Base-by-base conservation (phyloP, 768 basidiomycete genomes). In the Pisolithus sp. region DNA sequence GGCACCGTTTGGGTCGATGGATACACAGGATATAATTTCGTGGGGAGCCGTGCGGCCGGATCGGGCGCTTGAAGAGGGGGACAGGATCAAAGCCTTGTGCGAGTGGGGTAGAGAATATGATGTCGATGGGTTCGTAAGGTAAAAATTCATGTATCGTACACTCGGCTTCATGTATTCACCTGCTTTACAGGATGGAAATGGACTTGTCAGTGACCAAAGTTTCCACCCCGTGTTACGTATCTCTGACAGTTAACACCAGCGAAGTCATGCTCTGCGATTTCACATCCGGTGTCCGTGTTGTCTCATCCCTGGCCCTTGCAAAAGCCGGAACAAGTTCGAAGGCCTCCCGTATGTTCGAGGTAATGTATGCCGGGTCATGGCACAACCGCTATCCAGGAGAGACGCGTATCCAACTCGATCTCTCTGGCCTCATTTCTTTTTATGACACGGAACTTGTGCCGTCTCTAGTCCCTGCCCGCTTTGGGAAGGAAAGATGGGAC, bases 341-440 rank as follows among this genome's bases (percentile, higher is more conserved):
- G 13, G 34, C 34, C 13, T 34, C 34, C 12, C 2, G 42, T 13
- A 17, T 3, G 15, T 46, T 31, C 28, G 60, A 62, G 36, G 59
- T 62, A 15, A 46, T 73, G 37, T 63, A 70, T 50, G 59, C 75
- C 9, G 71, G 74, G 6, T 59, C 60, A 24, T 74, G 72, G 75
- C 70, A 75, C 50, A 71, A 76, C 49, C 56, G 52, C 46, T 71
- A 63, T 39, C 76, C 76, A 0, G 76, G 75, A 31, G 76, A 77
- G 24, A 64, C 67, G 1, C 75, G 76, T 26, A 61, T 76, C n/a
- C 53, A 65, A 20, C 62, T 76, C 18, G 75, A 78, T 58, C 68
- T 73, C 41, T 58, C 73, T 3, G 65, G 72, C 13, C 51, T 73
- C 13, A 55, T 77, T 17, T 74, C 76, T 0, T 72, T 78, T 50